phyloP scores from a whole-genome alignment of 1,284 basidiomycete species.

The Pholiota adiposa region DNA sequence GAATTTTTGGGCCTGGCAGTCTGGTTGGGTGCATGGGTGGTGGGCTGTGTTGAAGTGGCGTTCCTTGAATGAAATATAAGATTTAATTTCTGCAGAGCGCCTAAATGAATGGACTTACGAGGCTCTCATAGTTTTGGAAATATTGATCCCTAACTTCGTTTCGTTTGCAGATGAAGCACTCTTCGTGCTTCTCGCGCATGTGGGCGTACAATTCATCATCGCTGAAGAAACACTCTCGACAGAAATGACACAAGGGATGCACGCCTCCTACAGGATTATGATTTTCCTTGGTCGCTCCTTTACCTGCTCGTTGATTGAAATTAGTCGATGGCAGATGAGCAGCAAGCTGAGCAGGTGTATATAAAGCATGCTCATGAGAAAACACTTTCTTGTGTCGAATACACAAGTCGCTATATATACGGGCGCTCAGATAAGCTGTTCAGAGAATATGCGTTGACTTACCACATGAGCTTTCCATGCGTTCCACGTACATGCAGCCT shows the following conservation, averaged over 20 bases:
- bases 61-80: conserved; percentile 52
- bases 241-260: conserved; percentile 92
- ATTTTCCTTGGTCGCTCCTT: conserved; percentile 48
- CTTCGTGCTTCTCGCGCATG: conserved; percentile 94
- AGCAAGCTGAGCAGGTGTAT: conserved; percentile 66
- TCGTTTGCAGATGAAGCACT: conserved; percentile 94
- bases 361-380: conserved; percentile 92
- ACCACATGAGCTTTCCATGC: conserved; percentile 88
- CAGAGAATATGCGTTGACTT: conserved; percentile 26
- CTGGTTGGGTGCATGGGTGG: conserved; percentile 75
- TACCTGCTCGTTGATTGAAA: conserved; percentile 40
- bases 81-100: background rate
- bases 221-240: conserved; percentile 87
- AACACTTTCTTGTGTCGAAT: conserved; percentile 93
- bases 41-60: conserved; percentile 74
- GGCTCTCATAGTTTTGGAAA: conserved; percentile 77
- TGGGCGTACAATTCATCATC: conserved; percentile 94
- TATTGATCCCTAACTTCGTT: conserved; percentile 84
- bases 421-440: background rate
- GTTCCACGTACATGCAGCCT: conserved; percentile 78
- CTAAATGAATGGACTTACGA: conserved; percentile 50
- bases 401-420: conserved; percentile 78
- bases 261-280: conserved; percentile 69
- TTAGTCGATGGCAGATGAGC: conserved; percentile 81
- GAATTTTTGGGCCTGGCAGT: conserved; percentile 89